phyloP scores from a whole-genome alignment of 2,329 filamentous ascomycete genomes.

The Aspergillus awamori region DNA sequence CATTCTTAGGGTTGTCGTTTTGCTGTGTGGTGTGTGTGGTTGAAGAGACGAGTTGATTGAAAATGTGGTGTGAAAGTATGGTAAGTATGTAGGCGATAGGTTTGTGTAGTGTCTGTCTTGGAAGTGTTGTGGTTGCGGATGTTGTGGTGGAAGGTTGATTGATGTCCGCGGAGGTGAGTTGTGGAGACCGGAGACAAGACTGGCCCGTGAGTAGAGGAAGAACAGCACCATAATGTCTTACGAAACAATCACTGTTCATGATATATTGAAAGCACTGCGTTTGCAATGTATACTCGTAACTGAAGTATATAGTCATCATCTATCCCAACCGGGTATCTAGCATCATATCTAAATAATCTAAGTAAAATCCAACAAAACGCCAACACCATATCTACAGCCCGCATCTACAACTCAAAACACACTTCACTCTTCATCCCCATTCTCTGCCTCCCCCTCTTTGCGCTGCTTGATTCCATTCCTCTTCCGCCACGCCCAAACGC shows the following conservation, averaged over 20 bases:
- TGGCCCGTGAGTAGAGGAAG: not conserved
- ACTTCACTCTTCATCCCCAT: not conserved
- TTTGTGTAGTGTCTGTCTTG: not conserved
- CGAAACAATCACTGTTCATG: not conserved
- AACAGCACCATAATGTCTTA: not conserved
- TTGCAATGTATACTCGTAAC: no score
- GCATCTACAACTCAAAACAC: not conserved
- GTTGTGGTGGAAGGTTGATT: not conserved
- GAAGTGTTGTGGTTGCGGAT: not conserved
- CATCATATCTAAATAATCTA: not conserved
- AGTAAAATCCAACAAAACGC: not conserved
- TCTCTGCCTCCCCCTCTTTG: slow-evolving; percentile 17
- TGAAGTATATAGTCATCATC: not conserved
- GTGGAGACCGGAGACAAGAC: not conserved
- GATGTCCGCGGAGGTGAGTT: not conserved
- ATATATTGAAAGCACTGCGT: no score
- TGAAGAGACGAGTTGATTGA: not conserved
- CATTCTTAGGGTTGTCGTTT: slow-evolving; percentile 11
- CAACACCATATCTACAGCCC: not conserved
- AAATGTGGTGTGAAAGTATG: not conserved
- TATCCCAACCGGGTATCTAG: slow-evolving; percentile 11
- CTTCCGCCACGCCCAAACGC: slow-evolving; percentile 79
- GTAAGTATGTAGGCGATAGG: not conserved
- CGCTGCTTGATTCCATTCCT: slow-evolving; percentile 57
- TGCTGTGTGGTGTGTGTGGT: not conserved